Base-by-base conservation (phyloP, 352 stramenopile genomes). In the Globisporangium lucens region DNA sequence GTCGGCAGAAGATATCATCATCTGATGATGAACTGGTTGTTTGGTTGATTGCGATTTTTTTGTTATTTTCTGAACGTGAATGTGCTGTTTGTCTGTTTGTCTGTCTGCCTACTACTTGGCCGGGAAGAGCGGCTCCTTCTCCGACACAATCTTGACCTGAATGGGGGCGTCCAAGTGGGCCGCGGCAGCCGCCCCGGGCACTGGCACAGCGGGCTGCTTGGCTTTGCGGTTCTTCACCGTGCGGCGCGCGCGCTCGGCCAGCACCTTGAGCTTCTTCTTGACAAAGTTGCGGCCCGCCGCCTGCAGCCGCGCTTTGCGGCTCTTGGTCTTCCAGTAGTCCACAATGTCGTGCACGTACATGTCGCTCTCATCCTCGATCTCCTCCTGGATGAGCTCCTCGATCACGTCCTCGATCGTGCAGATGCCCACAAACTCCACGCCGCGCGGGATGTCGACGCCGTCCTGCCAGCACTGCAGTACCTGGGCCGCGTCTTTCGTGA, bases 401-500 rank as follows among this genome's bases (percentile, higher is more conserved):
- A 98, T 80, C 12, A 97, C 80, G 70, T 98, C 90, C 74, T 98
- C 91, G 55, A 98, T 86, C 22, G 91, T 98, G 27, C 97, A 76
- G 64, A 98, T 94, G 17, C 91, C 93, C 29, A 93, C 71, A 41
- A 97, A 87, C 29, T 81, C 69, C 13, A 85, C 87, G 17, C 71
- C 29, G 55, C 74, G 53, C 67, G 74, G 67, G 49, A 85, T 74
- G 63, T 79, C 70, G 4, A 69, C 61, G 49, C 74, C 72, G 69
- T 80, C 64, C 75, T 80, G 56, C 89, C 87, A 83, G 63, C 77
- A 79, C 58, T 83, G 47, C 36, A 76, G 82, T 70, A 97, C 77
- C 56, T 67, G 60, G 60, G 73, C 70, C 1, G 75, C 75, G 15
- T 93, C 65, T 20, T 78, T 73, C 1, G 86, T 93, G 47, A 97